Base-by-base conservation (phyloP, 306 rosid species). In the Oemleria cerasiformis region DNA sequence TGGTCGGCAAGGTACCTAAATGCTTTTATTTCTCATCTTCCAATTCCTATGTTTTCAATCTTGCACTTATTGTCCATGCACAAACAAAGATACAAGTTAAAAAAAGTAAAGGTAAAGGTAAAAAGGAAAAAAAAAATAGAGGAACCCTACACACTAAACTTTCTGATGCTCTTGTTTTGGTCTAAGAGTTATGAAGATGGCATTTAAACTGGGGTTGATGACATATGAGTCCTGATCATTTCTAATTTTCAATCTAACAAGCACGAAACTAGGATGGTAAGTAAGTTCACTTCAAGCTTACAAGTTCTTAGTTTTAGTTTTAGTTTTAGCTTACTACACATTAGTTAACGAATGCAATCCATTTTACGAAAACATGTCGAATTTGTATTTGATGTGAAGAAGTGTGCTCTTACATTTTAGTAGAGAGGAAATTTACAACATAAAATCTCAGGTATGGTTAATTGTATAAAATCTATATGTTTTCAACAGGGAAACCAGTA, bases 401-500 rank as follows among this genome's bases (percentile, higher is more conserved):
- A 5, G 36, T 43, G 64, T 61, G 30, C 8, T 17, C 23, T 30
- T 30, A 51, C 5, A 47, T 20, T 36, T 12, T 63, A 12, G 69
- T 49, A n/a, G 20, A 51, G 9, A 30, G 47, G 49, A 51, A 30
- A 34, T 45, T 41, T 62, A 61, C 43, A 38, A n/a, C 45, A 1
- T 34, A 9, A n/a, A 55, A 4, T 45, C n/a, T 30, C 9, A 1
- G 25, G 36, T 17, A 6, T 30, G 36, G 3, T 30, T 30, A 30
- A 30, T 30, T 30, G 36, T 30, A 30, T 30, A 9, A 30, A 50
- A 42, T 74, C 78, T 77, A 94, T 42, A 91, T 77, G 5, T 89
- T 94, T 75, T 94, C 99, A 66, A 85, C 95, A 0, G 99, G 99
- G 72, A 94, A 94, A 59, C 96, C 95, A 73, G 71, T 20, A 30